Conservation (phyloP, 2,329 filamentous ascomycete genomes). For the Fusarium sp. region DNA sequence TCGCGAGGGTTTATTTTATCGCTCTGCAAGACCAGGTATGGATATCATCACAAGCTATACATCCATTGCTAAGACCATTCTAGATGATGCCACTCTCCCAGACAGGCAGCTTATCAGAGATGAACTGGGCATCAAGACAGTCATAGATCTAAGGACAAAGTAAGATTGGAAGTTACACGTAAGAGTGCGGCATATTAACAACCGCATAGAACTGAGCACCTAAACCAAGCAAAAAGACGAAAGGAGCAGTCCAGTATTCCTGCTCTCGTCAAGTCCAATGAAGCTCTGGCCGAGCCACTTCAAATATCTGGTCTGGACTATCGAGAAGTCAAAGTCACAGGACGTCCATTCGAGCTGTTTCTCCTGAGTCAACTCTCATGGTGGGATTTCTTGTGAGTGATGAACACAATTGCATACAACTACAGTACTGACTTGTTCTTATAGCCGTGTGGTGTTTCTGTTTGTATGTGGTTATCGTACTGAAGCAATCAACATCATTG, state of each 20-base stretch:
- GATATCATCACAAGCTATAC: neutral
- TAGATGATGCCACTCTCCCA: constrained; percentile 75
- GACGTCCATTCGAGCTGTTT: constrained; percentile 74
- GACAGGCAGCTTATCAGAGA: constrained; percentile 71
- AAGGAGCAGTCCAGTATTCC: constrained; percentile 58
- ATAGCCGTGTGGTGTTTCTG: constrained; percentile 64
- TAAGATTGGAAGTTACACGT: constrained; percentile 50
- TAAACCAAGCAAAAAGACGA: constrained; percentile 73
- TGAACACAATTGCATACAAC: neutral
- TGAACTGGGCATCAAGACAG: constrained; percentile 72
- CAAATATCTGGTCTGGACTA: constrained; percentile 74
- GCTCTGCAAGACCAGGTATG: constrained; percentile 72
- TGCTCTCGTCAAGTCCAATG: constrained; percentile 54
- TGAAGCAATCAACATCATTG: constrained; percentile 76
- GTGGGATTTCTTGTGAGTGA: constrained; percentile 69
- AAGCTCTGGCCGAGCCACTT: constrained; percentile 63
- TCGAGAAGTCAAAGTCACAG: constrained; percentile 78
- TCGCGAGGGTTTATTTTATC: constrained; percentile 72
- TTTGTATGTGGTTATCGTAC: constrained; percentile 75
- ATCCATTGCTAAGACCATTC: constrained; percentile 17
- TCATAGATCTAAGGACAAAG: constrained; percentile 85
- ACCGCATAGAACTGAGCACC: constrained; percentile 73
- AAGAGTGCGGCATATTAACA: constrained; percentile 6
- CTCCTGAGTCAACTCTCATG: constrained; percentile 76
- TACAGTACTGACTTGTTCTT: neutral